Evolutionary conservation across 305 asterid genomes (phyloP), one percentile per base, ranked within the genome.

Genomic region (Fraxinus sp.): DNA sequence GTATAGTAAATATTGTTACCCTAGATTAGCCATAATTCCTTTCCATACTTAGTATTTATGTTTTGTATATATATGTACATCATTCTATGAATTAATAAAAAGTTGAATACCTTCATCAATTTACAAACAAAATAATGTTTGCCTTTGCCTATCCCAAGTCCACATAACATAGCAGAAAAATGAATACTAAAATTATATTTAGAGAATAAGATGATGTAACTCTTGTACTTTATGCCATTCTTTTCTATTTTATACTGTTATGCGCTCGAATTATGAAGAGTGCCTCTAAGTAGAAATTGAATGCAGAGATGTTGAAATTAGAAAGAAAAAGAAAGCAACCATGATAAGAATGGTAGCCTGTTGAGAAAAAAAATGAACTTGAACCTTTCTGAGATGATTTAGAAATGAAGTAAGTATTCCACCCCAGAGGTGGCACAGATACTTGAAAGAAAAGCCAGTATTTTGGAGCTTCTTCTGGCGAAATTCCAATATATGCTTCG

Each of bases 331-430:
- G 32, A 62, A 24, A 30, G 26, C n/a, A 39, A n/a, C 35, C 32
- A n/a, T 22, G 41, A 16, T 1, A 28, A 59, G 68, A 39, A 41
- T 80, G 79, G 62, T 20, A 62, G 76, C 49, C 20, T 37, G 26
- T 6, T 71, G 81, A 28, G 78, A 57, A 33, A 13, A 22, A 64
- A 49, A 2, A 30, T 0, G 11, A 24, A 26, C 4, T 49, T 18
- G 11, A 87, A 90, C 97, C 93, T 52, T 83, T 87, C 43, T 86
- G 83, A 24, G 93, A 87, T 76, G 79, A 83, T 87, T 86, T 87
- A 43, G 95, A 90, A 83, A 94, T 86, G 86, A 90, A 90, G 83
- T 91, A 92, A 36, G 97, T 91, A 81, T 85, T 92, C 93, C 93
- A 92, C 62, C 95, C 96, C 77, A 94, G 89, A 77, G 97, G 93